Conservation (phyloP, 768 basidiomycete species). For the Mycena capillaripes region DNA sequence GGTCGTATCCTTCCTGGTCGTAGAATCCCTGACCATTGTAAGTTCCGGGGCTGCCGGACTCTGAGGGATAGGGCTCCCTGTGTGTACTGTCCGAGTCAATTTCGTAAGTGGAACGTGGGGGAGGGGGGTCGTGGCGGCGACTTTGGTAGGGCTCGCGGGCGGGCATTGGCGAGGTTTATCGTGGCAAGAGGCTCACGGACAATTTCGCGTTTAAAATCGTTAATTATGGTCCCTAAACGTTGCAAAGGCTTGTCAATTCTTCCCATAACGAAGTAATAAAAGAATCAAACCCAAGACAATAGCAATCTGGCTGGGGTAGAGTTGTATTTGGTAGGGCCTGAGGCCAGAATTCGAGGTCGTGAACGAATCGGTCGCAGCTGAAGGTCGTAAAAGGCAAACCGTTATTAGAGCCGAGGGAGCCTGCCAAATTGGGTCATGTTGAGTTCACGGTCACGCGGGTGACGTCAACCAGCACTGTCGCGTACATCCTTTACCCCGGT, state of each 20-base stretch:
- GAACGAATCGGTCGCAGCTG: neutral
- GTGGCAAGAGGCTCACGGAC: slow-evolving; percentile 25
- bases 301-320: neutral
- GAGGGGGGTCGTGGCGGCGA: slow-evolving; percentile 27
- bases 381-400: neutral
- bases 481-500: no score
- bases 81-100: slow-evolving; percentile 25
- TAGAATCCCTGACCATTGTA: slow-evolving; percentile 53
- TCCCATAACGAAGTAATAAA: neutral
- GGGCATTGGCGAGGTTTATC: slow-evolving; percentile 25
- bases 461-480: neutral
- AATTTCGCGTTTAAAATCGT: slow-evolving; percentile 22
- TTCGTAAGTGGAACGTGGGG: slow-evolving; percentile 34
- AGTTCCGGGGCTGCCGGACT: slow-evolving; percentile 33
- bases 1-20: slow-evolving; percentile 57
- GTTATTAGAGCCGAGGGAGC: no score
- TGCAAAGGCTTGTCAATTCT: slow-evolving; percentile 3
- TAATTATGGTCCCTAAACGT: slow-evolving; percentile 28
- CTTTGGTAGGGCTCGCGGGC: slow-evolving; percentile 32
- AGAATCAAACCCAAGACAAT: neutral
- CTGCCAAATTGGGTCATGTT: no score
- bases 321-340: neutral
- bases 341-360: neutral
- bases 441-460: neutral
- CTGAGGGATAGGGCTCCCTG: slow-evolving; percentile 26